These are phyloP conservation scores for Austroboletus eburneus DNA, from an alignment of 768 basidiomycete genomes.

Conservation along the genomic window DNA sequence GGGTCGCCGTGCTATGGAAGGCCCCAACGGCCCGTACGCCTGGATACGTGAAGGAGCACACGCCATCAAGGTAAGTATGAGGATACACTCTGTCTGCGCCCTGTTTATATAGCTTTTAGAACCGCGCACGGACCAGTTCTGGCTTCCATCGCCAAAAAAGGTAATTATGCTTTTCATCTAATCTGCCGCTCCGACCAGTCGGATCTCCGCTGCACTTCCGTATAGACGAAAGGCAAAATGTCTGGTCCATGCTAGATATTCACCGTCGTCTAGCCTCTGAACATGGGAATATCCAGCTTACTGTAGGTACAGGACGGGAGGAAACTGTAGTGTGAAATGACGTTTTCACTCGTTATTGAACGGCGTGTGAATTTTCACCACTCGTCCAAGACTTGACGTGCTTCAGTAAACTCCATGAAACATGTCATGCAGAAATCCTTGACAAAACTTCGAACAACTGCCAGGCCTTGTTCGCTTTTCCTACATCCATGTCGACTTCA, in stretches of 20 bases:
- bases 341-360: no score
- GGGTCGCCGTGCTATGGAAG: conserved; percentile 70
- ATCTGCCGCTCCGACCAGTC: no score
- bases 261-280: no score
- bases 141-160: not conserved
- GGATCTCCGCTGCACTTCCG: no score
- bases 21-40: conserved; percentile 49
- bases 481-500: conserved; percentile 7
- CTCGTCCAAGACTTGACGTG: not conserved
- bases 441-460: conserved; percentile 13
- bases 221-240: no score
- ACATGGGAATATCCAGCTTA: no score
- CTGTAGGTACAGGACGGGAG: no score
- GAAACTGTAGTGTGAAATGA: no score
- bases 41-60: conserved; percentile 10
- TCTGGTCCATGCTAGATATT: no score
- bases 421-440: conserved; percentile 24
- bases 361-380: conserved; percentile 17
- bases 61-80: conserved; percentile 36
- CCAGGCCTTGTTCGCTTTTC: conserved; percentile 6
- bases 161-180: no score
- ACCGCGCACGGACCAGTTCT: conserved; percentile 30
- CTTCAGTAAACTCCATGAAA: conserved; percentile 7
- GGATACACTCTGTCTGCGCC: not conserved
- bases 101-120: conserved; percentile 25